Evolutionary conservation across 139 green algal genomes (phyloP), one percentile per base, ranked within the genome.

Genomic region (Chlorella sp.): DNA sequence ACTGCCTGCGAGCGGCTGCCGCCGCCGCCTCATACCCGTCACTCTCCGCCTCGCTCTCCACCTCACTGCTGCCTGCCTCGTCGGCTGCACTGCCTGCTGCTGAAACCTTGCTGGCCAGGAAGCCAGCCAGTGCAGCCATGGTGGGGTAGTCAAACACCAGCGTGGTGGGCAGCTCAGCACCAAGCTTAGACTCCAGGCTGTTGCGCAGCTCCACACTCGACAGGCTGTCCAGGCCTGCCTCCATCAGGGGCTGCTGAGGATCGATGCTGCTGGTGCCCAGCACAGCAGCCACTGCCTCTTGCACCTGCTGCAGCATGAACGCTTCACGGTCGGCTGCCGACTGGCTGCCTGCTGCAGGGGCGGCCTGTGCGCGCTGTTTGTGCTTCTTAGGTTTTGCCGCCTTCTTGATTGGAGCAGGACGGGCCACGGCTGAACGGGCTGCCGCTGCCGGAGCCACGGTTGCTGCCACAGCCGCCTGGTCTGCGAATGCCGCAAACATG

Each of bases 131-230:
- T 15, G 87, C 82, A 12, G 38, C 36, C 21, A 92, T 73, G 23
- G 89, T 94, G 38, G 95, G 95, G 85, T 98, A 95, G 88, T 98
- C 94, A 89, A 97, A 97, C 2, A 88, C 92, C 21, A 98, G 82
- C 0, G 95, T 98, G 30, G 88, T 78, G 7, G 94, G 94, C 32
- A 97, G 88, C 74, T 97, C 92, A 4, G 95, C 36, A 0, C 85
- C 87, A 36, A 96, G 92, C 32, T 65, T 70, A 1, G 39, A 36
- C 23, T 93, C 89, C 47, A 97, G 88, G 20, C 86, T 80, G 89
- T 96, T 97, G 51, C 94, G 86, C 80, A 97, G 90, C 88, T 97
- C 94, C 41, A 97, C 93, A 34, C 93, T 87, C 0, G 89, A 95
- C 39, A 97, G 87, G 36, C 87, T 94, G 82, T 97, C 94, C 55